Base-by-base conservation (phyloP, 768 basidiomycete species). In the Boletus subparvulus region DNA sequence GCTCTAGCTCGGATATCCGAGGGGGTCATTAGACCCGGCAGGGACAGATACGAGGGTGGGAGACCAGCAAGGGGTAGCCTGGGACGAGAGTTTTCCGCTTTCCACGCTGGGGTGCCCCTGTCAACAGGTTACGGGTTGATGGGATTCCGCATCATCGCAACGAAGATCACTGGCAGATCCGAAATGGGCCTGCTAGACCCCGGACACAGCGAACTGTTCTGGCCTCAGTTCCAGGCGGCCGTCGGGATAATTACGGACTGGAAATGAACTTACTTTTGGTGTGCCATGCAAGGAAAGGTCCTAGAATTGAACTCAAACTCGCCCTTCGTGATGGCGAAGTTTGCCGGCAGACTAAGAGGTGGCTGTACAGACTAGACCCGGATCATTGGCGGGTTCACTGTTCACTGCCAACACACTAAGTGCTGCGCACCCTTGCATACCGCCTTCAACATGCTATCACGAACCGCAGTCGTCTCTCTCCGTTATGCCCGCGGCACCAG, bases 61-160 rank as follows among this genome's bases (percentile, higher is more conserved):
- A 64, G 55, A 37, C 24, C 41, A 46, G 46, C 49, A 58, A 56
- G 66, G 63, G 60, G 51, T 19, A 30, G 49, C 55, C 58, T 58
- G 64, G 55, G 64, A 66, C 53, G 51, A 43, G 37, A 35, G 48
- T 53, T 54, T 50, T 52, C 32, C 14, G 19, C 48, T 52, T 71
- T 71, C 71, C 69, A 70, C 71, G 71, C 41, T 32, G 24, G 28
- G 53, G 43, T 69, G 54, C 67, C 71, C 69, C 69, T 70, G 66
- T 70, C 58, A 58, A 46, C 56, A 48, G 51, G 44, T 61, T 39
- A 37, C 47, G 41, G 21, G 47, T 45, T 60, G 51, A 61, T 36
- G 47, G 21, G 50, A 56, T 57, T 56, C 43, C 53, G 44, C 65
- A 59, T 53, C 69, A 69, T 66, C 62, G 59, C 55, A 61, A 67